Conservation (phyloP, 139 green algal genomes). For the Desmodesmus armatus region DNA sequence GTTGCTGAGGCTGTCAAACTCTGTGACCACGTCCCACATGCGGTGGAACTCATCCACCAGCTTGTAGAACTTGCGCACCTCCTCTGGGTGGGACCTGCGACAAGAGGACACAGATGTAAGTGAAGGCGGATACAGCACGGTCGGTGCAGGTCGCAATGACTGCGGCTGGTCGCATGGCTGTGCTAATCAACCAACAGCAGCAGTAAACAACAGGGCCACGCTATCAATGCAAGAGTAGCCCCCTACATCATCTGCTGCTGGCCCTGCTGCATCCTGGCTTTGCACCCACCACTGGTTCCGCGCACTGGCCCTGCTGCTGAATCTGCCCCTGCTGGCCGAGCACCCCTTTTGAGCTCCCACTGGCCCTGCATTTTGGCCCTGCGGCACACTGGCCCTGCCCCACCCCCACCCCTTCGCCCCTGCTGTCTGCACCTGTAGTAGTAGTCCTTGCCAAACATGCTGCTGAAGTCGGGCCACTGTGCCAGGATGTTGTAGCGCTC, state of each 20-base stretch:
- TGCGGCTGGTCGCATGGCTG: too few relatives aligned
- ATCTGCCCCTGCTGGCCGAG: too few relatives aligned
- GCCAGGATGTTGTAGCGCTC: conserved; percentile 70
- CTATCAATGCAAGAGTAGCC: too few relatives aligned
- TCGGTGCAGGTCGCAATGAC: too few relatives aligned
- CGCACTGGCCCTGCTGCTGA: too few relatives aligned
- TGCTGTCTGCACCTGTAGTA: conserved; percentile 73
- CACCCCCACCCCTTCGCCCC: background rate
- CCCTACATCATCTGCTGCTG: too few relatives aligned
- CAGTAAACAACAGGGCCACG: background rate
- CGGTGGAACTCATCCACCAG: conserved; percentile 69
- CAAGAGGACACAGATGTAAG: background rate
- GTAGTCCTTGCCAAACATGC: conserved; percentile 67
- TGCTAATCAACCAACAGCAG: too few relatives aligned
- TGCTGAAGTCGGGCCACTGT: conserved; percentile 71
- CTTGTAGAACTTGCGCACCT: conserved; percentile 69
- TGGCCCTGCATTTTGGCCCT: too few relatives aligned
- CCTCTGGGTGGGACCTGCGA: conserved; percentile 59
- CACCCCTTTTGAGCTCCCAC: too few relatives aligned
- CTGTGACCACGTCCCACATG: conserved; percentile 69
- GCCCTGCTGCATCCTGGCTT: too few relatives aligned
- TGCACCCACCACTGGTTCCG: too few relatives aligned
- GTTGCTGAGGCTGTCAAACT: conserved; percentile 63
- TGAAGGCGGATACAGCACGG: background rate
- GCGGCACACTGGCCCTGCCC: background rate